These are phyloP conservation scores for Cladosporium sp. DNA, from an alignment of 2,329 filamentous ascomycete species.

Conservation along the genomic window DNA sequence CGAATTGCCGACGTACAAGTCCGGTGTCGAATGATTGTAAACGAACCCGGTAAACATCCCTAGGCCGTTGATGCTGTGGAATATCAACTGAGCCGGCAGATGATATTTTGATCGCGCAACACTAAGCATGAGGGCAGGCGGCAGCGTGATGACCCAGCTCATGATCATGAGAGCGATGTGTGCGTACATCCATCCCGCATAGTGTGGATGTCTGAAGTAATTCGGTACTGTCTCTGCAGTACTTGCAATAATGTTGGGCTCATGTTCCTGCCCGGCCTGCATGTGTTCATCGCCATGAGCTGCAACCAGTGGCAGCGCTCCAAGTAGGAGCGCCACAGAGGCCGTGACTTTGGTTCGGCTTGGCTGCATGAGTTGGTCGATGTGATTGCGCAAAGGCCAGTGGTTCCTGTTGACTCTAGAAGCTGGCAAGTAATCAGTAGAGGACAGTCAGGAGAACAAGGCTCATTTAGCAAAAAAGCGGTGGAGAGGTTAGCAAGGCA, in stretches of 20 bases:
- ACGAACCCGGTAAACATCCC: constrained; percentile 66
- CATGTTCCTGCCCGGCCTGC: constrained; percentile 30
- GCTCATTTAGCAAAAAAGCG: neutral
- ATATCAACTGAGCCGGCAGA: constrained; percentile 64
- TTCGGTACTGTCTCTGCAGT: constrained; percentile 40
- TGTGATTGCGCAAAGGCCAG: neutral
- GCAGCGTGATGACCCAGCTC: constrained; percentile 72
- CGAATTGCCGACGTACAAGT: constrained; percentile 83
- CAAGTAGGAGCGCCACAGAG: constrained; percentile 42
- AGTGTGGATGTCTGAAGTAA: constrained; percentile 61
- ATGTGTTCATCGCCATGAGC: constrained; percentile 40
- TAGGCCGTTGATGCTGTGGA: constrained; percentile 48
- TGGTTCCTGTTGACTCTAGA: neutral
- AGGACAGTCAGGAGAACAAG: neutral
- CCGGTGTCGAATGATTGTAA: constrained; percentile 79
- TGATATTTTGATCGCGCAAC: constrained; percentile 75
- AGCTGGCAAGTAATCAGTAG: neutral
- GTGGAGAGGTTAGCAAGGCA: neutral
- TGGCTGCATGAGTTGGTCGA: constrained; percentile 23
- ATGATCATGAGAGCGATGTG: constrained; percentile 72
- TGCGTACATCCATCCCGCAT: constrained; percentile 59
- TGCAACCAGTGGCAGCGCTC: constrained; percentile 40
- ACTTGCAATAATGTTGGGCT: constrained; percentile 11
- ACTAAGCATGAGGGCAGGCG: constrained; percentile 82
- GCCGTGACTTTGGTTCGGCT: constrained; percentile 22